These are phyloP conservation scores for Xylaria sp. DNA, from an alignment of 2,329 filamentous ascomycete species.

Conservation along the genomic window DNA sequence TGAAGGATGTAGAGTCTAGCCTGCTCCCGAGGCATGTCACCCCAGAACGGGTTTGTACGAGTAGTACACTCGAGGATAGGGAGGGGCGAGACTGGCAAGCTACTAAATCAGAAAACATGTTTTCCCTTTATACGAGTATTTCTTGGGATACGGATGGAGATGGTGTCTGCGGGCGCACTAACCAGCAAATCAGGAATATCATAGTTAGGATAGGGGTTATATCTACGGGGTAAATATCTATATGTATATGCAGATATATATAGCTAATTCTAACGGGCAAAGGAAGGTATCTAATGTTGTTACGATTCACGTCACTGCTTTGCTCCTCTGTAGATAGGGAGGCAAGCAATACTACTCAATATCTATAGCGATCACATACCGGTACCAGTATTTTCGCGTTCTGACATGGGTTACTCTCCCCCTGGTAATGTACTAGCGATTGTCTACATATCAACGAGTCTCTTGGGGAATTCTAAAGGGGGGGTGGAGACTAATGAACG, in stretches of 20 bases:
- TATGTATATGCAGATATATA: no score
- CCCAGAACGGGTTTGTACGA: not conserved
- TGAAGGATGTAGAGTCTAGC: not conserved
- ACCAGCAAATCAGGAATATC: not conserved
- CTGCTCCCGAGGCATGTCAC: not conserved
- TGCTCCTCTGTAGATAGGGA: not conserved
- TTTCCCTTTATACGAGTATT: constrained; percentile 11
- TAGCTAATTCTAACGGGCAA: not conserved
- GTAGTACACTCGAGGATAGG: not conserved
- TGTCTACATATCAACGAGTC: not conserved
- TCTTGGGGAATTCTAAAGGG: not conserved
- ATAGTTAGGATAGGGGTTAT: not conserved
- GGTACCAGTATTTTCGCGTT: not conserved
- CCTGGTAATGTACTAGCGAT: not conserved
- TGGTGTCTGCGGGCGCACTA: not conserved
- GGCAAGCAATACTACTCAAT: not conserved
- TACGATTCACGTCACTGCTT: constrained; percentile 19
- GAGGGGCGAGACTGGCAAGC: not conserved
- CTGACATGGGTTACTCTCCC: not conserved
- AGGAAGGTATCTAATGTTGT: constrained; percentile 17
- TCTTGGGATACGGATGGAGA: not conserved
- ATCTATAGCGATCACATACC: no score
- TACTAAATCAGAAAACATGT: not conserved
- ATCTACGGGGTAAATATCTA: not conserved
- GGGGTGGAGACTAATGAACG: not conserved